phyloP scores from a whole-genome alignment of 306 rosid species.

The Styphnolobium japonicum region DNA sequence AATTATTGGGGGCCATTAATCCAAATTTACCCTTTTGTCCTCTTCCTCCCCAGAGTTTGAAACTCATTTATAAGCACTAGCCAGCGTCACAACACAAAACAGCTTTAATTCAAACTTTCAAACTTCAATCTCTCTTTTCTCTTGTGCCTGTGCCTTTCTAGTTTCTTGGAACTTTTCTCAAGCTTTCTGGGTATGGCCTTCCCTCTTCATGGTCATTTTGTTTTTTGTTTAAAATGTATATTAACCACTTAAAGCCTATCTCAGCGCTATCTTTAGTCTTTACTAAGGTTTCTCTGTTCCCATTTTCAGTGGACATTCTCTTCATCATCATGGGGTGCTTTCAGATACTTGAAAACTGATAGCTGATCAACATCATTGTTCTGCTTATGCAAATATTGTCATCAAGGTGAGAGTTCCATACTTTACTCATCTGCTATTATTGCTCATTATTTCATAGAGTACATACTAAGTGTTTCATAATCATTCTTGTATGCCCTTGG shows the following conservation, averaged over 20 bases:
- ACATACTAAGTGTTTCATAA: background rate
- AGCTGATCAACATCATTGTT: slow-evolving; percentile 11
- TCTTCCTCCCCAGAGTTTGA: slow-evolving; percentile 44
- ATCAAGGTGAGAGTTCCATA: slow-evolving; percentile 36
- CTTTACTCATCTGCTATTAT: background rate
- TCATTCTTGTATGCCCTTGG: background rate
- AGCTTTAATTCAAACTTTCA: slow-evolving; percentile 82
- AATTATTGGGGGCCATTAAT: slow-evolving; percentile 22
- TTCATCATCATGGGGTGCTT: slow-evolving; percentile 10
- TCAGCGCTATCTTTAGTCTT: slow-evolving; percentile 7
- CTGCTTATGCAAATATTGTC: background rate
- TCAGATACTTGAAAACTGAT: slow-evolving; percentile 22
- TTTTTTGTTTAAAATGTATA: background rate
- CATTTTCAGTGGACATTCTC: slow-evolving; percentile 4
- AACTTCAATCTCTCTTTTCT: slow-evolving; percentile 24
- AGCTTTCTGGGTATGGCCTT: slow-evolving; percentile 35
- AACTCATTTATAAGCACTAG: slow-evolving; percentile 41
- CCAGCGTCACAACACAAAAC: slow-evolving; percentile 20
- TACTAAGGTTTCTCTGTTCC: background rate
- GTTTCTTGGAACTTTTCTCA: background rate
- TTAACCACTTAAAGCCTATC: background rate
- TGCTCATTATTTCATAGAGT: background rate
- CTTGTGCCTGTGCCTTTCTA: slow-evolving; percentile 9
- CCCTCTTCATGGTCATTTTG: background rate
- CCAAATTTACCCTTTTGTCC: slow-evolving; percentile 57